Conservation (phyloP, 345 rosid species). For the Abelmoschus esculentus region DNA sequence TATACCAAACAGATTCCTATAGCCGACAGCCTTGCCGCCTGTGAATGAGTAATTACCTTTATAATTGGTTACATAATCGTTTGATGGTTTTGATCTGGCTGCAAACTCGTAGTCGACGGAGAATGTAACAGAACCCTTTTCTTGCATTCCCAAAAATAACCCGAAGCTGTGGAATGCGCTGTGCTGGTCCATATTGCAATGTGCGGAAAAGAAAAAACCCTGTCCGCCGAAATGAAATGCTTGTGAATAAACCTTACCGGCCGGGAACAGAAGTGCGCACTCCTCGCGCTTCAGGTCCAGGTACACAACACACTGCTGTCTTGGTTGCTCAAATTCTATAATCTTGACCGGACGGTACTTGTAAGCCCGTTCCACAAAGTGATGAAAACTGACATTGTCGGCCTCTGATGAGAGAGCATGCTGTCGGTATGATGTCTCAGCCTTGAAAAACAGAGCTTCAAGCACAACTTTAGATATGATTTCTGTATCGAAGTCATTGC, state of each 20-base stretch:
- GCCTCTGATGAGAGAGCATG: conserved; percentile 39
- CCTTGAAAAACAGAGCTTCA: conserved; percentile 74
- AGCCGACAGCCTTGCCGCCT: conserved; percentile 57
- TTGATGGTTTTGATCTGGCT: conserved; percentile 54
- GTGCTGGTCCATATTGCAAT: conserved; percentile 60
- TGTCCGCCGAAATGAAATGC: conserved; percentile 72
- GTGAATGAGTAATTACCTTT: conserved; percentile 52
- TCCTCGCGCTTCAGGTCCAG: conserved; percentile 68
- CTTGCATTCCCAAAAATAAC: conserved; percentile 63
- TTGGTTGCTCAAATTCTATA: conserved; percentile 63
- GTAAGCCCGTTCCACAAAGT: conserved; percentile 69
- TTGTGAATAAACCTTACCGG: conserved; percentile 52
- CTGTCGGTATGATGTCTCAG: conserved; percentile 49
- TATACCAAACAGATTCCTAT: conserved; percentile 44
- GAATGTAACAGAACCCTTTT: conserved; percentile 42
- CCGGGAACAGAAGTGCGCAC: conserved; percentile 45
- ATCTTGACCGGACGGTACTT: conserved; percentile 61
- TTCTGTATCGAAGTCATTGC: conserved; percentile 56
- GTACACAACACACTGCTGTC: conserved; percentile 64
- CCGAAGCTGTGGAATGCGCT: conserved; percentile 55
- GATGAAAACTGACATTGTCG: conserved; percentile 21
- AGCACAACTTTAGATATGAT: conserved; percentile 52
- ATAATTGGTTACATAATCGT: conserved; percentile 42
- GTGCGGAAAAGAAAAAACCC: conserved; percentile 58
- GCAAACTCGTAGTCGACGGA: conserved; percentile 66